phyloP scores from a whole-genome alignment of 176 grass and related monocot genomes.

The Oryza meyeriana region DNA sequence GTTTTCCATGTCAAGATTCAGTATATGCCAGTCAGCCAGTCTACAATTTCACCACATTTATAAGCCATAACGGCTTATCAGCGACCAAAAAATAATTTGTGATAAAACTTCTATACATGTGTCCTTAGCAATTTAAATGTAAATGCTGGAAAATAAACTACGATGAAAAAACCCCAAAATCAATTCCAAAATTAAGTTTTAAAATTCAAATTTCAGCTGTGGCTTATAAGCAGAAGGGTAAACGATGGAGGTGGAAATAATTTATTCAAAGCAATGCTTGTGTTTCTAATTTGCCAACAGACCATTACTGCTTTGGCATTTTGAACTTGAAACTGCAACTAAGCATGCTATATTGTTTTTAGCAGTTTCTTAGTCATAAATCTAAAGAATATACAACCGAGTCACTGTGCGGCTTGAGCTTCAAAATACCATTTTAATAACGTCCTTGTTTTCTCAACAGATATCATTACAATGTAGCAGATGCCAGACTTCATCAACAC shows the following conservation, averaged over 20 bases:
- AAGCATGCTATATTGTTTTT: conserved; percentile 14
- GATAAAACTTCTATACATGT: no score
- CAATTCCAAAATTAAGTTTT: no score
- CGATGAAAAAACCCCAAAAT: no score
- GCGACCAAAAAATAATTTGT: no score
- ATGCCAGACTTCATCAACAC: conserved; percentile 94
- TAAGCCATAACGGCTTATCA: no score
- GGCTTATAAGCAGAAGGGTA: no score
- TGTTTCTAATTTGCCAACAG: conserved; percentile 22
- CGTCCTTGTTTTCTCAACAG: conserved; percentile 34
- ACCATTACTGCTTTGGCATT: neutral
- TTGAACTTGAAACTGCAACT: neutral
- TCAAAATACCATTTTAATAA: conserved; percentile 9
- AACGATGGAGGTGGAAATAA: no score
- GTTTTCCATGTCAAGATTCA: conserved; percentile 13
- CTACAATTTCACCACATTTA: neutral
- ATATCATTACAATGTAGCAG: conserved; percentile 97
- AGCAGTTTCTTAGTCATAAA: neutral
- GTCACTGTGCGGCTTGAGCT: neutral
- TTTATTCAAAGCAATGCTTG: neutral
- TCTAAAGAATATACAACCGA: neutral
- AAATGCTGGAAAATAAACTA: no score
- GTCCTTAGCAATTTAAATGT: no score
- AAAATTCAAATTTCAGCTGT: no score
- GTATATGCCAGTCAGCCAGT: conserved; percentile 7